Evolutionary conservation across 805 yeast genomes (phyloP), one percentile per base, ranked within the genome.

Genomic region (Wickerhamomyces ciferrii): DNA sequence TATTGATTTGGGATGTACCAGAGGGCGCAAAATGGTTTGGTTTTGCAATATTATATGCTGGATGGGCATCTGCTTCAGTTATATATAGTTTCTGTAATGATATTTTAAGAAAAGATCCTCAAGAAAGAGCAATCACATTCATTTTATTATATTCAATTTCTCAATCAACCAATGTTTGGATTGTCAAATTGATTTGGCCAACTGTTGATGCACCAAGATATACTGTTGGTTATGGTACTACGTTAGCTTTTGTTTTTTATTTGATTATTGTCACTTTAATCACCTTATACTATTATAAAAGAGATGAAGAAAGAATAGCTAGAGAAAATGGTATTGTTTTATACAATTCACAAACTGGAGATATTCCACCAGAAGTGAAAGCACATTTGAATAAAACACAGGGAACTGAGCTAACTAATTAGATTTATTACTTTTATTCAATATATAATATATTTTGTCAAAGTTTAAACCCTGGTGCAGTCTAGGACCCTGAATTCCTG

Each of bases 61-160:
- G 81, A 10, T 76, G 81, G 78, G 78, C 83, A n/a, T 74, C 73
- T 74, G 81, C 84, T 0, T 79, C 83, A 0, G 79, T 75, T 1
- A 59, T 78, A 18, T 79, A 78, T 57, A 70, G 79, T 19, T 78
- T 82, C 81, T 74, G 73, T 48, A 76, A 75, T 53, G 83, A 78
- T 59, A 76, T 78, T 32, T 73, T 79, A 45, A 68, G 84, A 43
- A 68, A 71, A 39, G 79, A 78, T 52, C 71, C 76, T 7, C 72
- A 76, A 49, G 72, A 73, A 45, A 65, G 84, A 50, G 73, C 81
- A 5, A 71, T 76, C 35, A 68, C 72, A 35, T 66, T 78, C 49
- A 75, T 77, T 17, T 53, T 69, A 19, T 70, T 75, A 73, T 78
- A 76, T 56, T 56, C 63, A 38, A 55, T 77, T 42, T 79, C 83